A percentile compares a stretch with the other conserved stretches of the same genome.
phyloP scores from a whole-genome alignment of 2,329 filamentous ascomycete genomes.

The Alternaria postmessia region DNA sequence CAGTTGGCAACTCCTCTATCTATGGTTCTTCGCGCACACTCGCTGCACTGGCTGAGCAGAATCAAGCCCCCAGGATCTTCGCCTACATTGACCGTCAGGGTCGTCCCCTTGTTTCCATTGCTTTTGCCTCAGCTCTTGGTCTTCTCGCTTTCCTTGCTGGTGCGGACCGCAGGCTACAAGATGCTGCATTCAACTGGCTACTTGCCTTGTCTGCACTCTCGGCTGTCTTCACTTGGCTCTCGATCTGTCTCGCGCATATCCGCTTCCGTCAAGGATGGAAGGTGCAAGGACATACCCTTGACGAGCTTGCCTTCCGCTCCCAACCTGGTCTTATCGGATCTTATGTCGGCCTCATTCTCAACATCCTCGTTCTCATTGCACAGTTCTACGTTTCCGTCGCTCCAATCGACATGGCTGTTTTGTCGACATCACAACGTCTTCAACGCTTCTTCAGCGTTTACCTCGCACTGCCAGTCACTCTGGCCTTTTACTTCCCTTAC shows the following conservation, averaged over 20 bases:
- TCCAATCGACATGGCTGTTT: constrained; percentile 67
- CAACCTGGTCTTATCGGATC: constrained; percentile 82
- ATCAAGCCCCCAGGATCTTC: constrained; percentile 64
- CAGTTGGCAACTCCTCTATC: constrained; percentile 89
- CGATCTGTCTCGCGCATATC: constrained; percentile 67
- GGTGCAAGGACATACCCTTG: constrained; percentile 67
- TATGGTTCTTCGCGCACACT: constrained; percentile 92
- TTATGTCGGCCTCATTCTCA: constrained; percentile 79
- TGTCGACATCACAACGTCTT: constrained; percentile 59
- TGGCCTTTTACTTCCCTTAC: constrained; percentile 74
- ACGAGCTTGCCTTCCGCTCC: constrained; percentile 81
- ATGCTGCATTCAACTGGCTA: constrained; percentile 68
- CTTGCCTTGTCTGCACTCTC: constrained; percentile 76
- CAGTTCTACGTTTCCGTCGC: constrained; percentile 90
- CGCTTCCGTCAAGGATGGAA: constrained; percentile 71
- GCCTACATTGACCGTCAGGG: constrained; percentile 69
- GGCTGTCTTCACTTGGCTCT: constrained; percentile 79
- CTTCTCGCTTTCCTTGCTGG: constrained; percentile 66
- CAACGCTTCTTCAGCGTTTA: constrained; percentile 78
- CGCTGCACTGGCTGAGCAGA: constrained; percentile 85
- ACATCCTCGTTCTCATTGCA: constrained; percentile 76
- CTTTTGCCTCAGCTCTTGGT: constrained; percentile 64
- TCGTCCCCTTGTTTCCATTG: constrained; percentile 65
- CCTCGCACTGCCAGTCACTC: constrained; percentile 73
- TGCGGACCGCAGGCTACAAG: constrained; percentile 47